phyloP scores from a whole-genome alignment of 164 flowering plant genomes.

The Saururus chinensis region DNA sequence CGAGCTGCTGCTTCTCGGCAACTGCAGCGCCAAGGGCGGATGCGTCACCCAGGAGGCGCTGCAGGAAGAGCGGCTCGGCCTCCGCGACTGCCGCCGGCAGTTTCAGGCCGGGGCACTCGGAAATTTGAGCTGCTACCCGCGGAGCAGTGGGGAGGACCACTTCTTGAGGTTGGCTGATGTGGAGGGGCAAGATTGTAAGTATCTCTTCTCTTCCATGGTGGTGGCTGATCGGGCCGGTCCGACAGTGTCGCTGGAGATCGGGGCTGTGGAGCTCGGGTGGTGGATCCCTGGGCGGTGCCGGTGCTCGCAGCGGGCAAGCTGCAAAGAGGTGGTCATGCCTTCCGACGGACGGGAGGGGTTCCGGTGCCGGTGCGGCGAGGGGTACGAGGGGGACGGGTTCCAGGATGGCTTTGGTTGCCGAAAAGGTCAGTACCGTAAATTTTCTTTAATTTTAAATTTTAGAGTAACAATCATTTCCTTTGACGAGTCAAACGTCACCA shows the following conservation, averaged over 20 bases:
- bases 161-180: slow-evolving; percentile 17
- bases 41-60: slow-evolving; percentile 27
- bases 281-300: slow-evolving; percentile 46
- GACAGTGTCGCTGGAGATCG: slow-evolving; percentile 37
- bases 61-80: slow-evolving; percentile 24
- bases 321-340: slow-evolving; percentile 20
- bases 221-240: slow-evolving; percentile 8
- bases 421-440: slow-evolving; percentile 30
- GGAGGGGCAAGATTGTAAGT: slow-evolving; percentile 18
- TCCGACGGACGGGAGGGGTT: slow-evolving; percentile 12
- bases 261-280: slow-evolving; percentile 49
- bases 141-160: slow-evolving; percentile 1
- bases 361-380: slow-evolving; percentile 48
- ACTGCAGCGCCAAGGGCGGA: slow-evolving; percentile 20
- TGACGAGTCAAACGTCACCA: too few relatives aligned
- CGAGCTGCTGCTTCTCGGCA: slow-evolving; percentile 35
- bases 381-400: slow-evolving; percentile 63
- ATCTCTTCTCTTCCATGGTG: slow-evolving; percentile 35
- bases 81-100: background rate
- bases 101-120: background rate
- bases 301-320: slow-evolving; percentile 33
- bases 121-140: slow-evolving; percentile 34
- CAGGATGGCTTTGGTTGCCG: slow-evolving; percentile 47
- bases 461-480: too few relatives aligned
- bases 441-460: too few relatives aligned